Conservation (phyloP, 2,329 filamentous ascomycete genomes). For the Paracoccidioides lutzii region DNA sequence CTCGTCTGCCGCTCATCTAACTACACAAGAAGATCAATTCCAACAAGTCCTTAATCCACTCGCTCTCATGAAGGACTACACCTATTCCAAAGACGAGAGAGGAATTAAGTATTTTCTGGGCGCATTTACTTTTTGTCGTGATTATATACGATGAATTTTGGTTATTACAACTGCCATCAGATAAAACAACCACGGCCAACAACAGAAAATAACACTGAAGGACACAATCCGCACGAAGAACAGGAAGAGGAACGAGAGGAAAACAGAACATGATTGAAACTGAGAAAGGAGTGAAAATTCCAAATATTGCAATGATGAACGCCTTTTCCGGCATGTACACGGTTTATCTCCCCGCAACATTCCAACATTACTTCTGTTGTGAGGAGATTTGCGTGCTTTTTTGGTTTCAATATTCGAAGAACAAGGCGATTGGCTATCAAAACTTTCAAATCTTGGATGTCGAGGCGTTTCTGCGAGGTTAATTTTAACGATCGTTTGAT, state of each 20-base stretch:
- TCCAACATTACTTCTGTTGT: neutral
- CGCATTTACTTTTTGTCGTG: neutral
- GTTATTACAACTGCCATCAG: neutral
- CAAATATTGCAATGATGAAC: neutral
- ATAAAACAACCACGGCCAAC: neutral
- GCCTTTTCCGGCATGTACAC: neutral
- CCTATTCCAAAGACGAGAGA: too few relatives aligned
- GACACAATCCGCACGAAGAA: neutral
- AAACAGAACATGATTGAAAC: neutral
- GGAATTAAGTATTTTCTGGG: too few relatives aligned
- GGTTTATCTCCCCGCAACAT: neutral
- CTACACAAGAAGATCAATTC: too few relatives aligned
- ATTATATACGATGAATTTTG: neutral
- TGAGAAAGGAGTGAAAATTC: neutral
- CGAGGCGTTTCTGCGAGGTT: neutral
- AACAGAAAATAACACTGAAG: neutral
- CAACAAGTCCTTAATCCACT: too few relatives aligned
- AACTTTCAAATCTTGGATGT: neutral
- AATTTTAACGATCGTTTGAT: neutral
- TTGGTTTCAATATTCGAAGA: neutral
- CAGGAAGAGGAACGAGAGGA: neutral
- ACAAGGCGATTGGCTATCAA: neutral
- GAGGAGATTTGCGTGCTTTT: neutral
- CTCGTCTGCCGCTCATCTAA: too few relatives aligned
- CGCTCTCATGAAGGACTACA: too few relatives aligned